Percentiles rank a stretch among this genome's conserved stretches.
Conservation (phyloP, 495 filamentous ascomycete species). For the Thozetella sp. region DNA sequence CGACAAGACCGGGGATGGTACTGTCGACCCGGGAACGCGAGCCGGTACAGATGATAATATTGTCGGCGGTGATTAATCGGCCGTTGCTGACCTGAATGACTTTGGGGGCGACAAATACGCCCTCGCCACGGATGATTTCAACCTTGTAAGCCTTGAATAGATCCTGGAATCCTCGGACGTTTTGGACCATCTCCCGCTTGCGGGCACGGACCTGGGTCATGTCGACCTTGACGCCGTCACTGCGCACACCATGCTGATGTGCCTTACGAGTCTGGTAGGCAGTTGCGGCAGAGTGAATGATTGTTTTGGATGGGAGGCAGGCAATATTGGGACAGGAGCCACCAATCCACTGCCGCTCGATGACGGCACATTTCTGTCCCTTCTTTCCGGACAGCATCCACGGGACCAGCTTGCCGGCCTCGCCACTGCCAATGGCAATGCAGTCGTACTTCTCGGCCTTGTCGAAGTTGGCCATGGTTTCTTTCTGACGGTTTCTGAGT, state of each 20-base stretch:
- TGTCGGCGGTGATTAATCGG: background rate
- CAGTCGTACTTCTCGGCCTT: background rate
- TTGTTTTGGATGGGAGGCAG: constrained; percentile 5
- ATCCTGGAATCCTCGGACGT: background rate
- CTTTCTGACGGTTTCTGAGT: background rate
- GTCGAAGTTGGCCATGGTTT: background rate
- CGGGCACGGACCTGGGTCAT: background rate
- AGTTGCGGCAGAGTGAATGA: constrained; percentile 1
- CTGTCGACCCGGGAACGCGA: background rate
- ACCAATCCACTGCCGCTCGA: constrained; percentile 3
- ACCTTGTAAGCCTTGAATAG: background rate
- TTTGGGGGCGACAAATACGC: background rate
- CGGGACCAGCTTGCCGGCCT: background rate
- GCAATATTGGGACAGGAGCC: constrained; percentile 5
- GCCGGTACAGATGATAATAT: constrained; percentile 4
- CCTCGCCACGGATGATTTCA: background rate
- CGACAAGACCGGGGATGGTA: background rate
- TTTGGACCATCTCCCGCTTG: constrained; percentile 2
- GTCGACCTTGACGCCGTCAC: background rate
- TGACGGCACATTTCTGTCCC: constrained; percentile 3
- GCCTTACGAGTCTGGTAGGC: background rate
- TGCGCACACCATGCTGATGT: background rate
- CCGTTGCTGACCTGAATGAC: background rate
- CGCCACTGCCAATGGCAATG: background rate
- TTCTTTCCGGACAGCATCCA: constrained; percentile 4